These are phyloP conservation scores for Diaporthe ilicicola DNA, from an alignment of 2,329 filamentous ascomycete species.

Conservation along the genomic window DNA sequence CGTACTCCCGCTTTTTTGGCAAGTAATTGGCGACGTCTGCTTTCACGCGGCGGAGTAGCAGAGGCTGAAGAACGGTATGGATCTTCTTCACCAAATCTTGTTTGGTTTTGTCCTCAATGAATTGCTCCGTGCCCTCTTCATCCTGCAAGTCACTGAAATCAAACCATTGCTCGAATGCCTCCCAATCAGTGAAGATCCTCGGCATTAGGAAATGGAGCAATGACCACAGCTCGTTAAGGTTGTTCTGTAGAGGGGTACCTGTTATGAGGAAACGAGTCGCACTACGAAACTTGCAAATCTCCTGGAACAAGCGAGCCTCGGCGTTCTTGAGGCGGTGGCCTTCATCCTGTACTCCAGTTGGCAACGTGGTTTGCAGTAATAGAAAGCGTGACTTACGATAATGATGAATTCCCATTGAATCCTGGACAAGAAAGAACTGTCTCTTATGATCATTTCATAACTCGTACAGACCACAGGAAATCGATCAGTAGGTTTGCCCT, in stretches of 20 bases:
- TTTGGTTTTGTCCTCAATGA: constrained; percentile 80
- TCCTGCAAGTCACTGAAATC: constrained; percentile 94
- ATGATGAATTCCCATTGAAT: constrained; percentile 98
- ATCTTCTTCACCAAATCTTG: constrained; percentile 85
- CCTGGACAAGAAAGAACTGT: constrained; percentile 80
- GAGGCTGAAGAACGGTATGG: constrained; percentile 90
- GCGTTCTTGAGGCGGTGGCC: constrained; percentile 98
- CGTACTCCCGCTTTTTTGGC: constrained; percentile 97
- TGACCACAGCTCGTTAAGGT: constrained; percentile 94
- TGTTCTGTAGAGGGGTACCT: constrained; percentile 94
- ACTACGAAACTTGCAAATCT: constrained; percentile 87
- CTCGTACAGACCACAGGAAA: constrained; percentile 95
- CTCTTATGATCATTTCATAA: constrained; percentile 95
- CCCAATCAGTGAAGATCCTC: constrained; percentile 90
- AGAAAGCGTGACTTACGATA: constrained; percentile 65
- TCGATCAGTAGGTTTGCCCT: constrained; percentile 63
- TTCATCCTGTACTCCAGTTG: constrained; percentile 71
- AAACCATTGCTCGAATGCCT: constrained; percentile 95
- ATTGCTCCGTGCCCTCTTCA: constrained; percentile 78
- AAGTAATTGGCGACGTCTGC: constrained; percentile 89
- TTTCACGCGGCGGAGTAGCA: constrained; percentile 88
- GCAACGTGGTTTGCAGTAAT: constrained; percentile 18
- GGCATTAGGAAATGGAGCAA: constrained; percentile 92
- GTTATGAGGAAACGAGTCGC: constrained; percentile 93
- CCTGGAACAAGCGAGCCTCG: constrained; percentile 89